These are phyloP conservation scores for Neofusicoccum parvum DNA, from an alignment of 2,329 filamentous ascomycete genomes.

Conservation along the genomic window DNA sequence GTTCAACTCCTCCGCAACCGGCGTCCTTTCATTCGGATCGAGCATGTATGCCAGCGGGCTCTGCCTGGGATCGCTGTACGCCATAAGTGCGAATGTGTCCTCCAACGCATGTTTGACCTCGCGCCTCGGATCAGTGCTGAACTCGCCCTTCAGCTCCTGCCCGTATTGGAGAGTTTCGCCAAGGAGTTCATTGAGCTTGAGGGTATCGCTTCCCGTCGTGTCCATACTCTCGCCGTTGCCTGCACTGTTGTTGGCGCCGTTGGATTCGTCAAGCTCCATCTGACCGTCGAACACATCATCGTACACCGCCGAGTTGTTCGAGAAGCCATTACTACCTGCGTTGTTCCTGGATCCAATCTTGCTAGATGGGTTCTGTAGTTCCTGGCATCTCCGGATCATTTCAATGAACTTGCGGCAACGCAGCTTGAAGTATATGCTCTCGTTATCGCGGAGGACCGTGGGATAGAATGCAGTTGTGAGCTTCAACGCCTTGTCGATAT, in stretches of 20 bases:
- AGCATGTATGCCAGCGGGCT: slow-evolving; percentile 78
- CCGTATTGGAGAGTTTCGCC: slow-evolving; percentile 77
- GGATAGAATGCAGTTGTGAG: slow-evolving; percentile 79
- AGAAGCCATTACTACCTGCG: slow-evolving; percentile 27
- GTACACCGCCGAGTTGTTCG: slow-evolving; percentile 47
- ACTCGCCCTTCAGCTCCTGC: slow-evolving; percentile 75
- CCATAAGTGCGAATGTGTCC: slow-evolving; percentile 86
- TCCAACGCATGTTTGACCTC: slow-evolving; percentile 74
- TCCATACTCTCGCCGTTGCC: slow-evolving; percentile 29
- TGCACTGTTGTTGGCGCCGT: slow-evolving; percentile 22
- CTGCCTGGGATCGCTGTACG: slow-evolving; percentile 78
- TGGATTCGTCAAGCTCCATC: slow-evolving; percentile 62
- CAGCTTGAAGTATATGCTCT: slow-evolving; percentile 83
- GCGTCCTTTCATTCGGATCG: slow-evolving; percentile 71
- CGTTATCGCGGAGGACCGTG: slow-evolving; percentile 75
- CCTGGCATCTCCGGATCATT: slow-evolving; percentile 59
- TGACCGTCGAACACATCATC: slow-evolving; percentile 53
- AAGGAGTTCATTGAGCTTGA: slow-evolving; percentile 56
- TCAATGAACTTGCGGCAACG: slow-evolving; percentile 93
- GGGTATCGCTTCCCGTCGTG: slow-evolving; percentile 35
- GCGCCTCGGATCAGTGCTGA: slow-evolving; percentile 67
- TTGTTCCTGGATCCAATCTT: slow-evolving; percentile 31
- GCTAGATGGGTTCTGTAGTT: slow-evolving; percentile 42
- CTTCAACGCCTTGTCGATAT: slow-evolving; percentile 88
- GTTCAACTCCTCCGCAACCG: slow-evolving; percentile 91